Conservation (phyloP, 495 filamentous ascomycete species). For the Saxophila tyrrhenica region DNA sequence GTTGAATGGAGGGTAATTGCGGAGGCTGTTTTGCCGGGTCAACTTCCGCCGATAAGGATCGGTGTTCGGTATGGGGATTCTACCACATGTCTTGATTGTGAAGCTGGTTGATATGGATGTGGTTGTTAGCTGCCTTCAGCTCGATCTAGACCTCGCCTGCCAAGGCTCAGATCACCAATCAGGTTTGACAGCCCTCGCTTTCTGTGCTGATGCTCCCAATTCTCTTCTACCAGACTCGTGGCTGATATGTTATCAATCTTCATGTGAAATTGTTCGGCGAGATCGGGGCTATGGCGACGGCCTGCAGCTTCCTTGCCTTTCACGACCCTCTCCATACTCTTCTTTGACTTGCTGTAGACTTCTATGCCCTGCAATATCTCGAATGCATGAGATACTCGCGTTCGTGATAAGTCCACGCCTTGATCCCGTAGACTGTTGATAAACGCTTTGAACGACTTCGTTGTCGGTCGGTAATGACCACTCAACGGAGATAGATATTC, state of each 20-base stretch:
- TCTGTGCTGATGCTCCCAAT: constrained; percentile 4
- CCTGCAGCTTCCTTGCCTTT: background rate
- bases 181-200: background rate
- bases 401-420: constrained; percentile 65
- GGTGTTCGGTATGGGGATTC: no score
- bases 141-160: background rate
- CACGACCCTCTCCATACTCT: constrained; percentile 26
- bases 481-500: constrained; percentile 44
- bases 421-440: constrained; percentile 55
- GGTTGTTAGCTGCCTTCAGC: background rate
- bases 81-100: no score
- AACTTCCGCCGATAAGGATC: no score
- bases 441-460: constrained; percentile 69
- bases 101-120: no score
- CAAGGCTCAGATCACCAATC: constrained; percentile 5
- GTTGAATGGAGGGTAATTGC: no score
- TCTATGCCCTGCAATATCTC: constrained; percentile 71
- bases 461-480: constrained; percentile 78
- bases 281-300: background rate
- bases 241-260: background rate
- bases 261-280: background rate
- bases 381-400: constrained; percentile 68
- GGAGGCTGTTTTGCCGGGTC: no score
- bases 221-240: background rate
- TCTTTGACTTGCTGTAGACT: constrained; percentile 51